Percentiles rank a stretch among this genome's conserved stretches.
Evolutionary conservation across 768 basidiomycete genomes (phyloP).

Genomic region (Cystobasidium ongulense): DNA sequence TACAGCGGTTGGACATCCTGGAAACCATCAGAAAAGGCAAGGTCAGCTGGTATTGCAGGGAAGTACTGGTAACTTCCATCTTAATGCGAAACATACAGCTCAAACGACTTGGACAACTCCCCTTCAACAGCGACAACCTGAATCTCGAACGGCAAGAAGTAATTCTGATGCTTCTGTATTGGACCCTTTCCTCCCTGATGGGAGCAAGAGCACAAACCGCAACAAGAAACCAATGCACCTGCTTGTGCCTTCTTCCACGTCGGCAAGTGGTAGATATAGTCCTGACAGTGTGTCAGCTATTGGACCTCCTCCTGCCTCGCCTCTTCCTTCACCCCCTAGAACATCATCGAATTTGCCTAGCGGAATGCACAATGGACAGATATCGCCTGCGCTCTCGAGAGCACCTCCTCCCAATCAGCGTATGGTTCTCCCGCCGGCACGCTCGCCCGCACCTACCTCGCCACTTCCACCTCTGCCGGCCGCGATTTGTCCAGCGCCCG

Average conservation of each 20-base stretch:
- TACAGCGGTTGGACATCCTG: neutral
- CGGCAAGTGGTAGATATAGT: neutral
- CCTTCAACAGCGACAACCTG: neutral
- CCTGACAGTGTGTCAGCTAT: neutral
- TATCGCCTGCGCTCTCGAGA: neutral
- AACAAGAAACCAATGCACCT: neutral
- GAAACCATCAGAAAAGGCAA: neutral
- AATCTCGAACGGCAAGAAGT: neutral
- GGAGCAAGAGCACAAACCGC: neutral
- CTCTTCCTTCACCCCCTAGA: neutral
- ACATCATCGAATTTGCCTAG: neutral
- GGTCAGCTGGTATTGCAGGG: neutral
- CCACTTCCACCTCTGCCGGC: neutral
- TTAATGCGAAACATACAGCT: neutral
- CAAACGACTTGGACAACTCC: neutral
- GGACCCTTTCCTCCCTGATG: neutral
- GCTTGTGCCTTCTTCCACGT: neutral
- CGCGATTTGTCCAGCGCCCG: neutral
- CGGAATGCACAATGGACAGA: neutral
- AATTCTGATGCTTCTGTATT: neutral
- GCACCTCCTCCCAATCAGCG: neutral
- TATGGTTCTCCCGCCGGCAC: neutral
- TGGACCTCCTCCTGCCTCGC: neutral
- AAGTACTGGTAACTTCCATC: neutral
- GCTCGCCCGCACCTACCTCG: neutral